Evolutionary conservation across 2,329 filamentous ascomycete genomes (phyloP).

Genomic region (Fusarium sp.): DNA sequence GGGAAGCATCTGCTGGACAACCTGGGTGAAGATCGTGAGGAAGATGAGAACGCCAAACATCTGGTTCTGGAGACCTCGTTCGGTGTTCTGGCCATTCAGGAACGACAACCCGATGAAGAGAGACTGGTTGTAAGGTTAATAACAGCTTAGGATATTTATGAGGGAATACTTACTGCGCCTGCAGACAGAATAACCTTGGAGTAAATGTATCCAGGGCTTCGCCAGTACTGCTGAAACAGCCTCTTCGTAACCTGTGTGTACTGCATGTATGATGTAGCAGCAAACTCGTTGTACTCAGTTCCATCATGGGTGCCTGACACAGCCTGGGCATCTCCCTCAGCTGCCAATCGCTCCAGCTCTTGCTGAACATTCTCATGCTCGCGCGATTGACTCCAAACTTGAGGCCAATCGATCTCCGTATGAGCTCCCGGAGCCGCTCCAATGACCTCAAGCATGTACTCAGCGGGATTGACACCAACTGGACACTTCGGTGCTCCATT

Average conservation of each 20-base stretch:
- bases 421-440: slow-evolving; percentile 63
- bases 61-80: slow-evolving; percentile 76
- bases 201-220: slow-evolving; percentile 71
- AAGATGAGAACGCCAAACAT: slow-evolving; percentile 80
- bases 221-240: slow-evolving; percentile 51
- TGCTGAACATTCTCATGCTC: slow-evolving; percentile 49
- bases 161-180: slow-evolving; percentile 47
- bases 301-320: neutral
- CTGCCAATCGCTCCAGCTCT: slow-evolving; percentile 49
- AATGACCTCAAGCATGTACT: slow-evolving; percentile 70
- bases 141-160: fast-evolving
- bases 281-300: slow-evolving; percentile 47
- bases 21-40: slow-evolving; percentile 74
- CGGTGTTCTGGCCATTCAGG: slow-evolving; percentile 68
- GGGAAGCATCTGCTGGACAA: slow-evolving; percentile 76
- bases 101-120: slow-evolving; percentile 79
- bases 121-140: slow-evolving; percentile 15
- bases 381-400: slow-evolving; percentile 51
- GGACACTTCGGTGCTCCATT: slow-evolving; percentile 68
- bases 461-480: slow-evolving; percentile 71
- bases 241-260: slow-evolving; percentile 53
- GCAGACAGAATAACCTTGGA: slow-evolving; percentile 57
- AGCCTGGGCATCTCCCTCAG: neutral
- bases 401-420: slow-evolving; percentile 53
- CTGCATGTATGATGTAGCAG: slow-evolving; percentile 48